Evolutionary conservation across 345 rosid genomes (phyloP), one percentile per base, ranked within the genome.

Genomic region (Eucalyptus lansdowneana): DNA sequence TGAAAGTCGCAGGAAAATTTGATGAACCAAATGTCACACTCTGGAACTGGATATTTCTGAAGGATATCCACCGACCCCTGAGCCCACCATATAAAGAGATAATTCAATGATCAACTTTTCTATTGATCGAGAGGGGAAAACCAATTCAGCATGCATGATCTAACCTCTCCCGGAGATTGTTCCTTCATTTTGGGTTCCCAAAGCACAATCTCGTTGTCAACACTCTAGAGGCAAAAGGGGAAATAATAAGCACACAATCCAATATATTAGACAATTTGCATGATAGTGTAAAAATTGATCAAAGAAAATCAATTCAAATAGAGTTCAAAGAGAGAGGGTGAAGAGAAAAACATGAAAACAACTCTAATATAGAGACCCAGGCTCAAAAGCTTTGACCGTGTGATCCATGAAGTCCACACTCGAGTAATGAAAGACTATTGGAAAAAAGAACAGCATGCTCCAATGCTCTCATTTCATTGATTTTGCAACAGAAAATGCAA

Each of bases 131-230:
- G 56, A 81, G 62, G 86, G 87, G 34, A 24, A 45, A 87, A 21
- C 22, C 45, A 49, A 21, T 65, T 40, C 56, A 85, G 80, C 44
- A 87, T 16, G 58, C 80, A 86, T 90, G 80, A 87, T 81, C 92
- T 89, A 88, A 97, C 99, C 98, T 97, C 99, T 80, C 99, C 98
- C 27, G 99, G 98, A 90, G 99, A 97, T 90, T 97, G 98, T 90
- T 97, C 99, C 94, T 97, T 97, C 95, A 94, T 94, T 93, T 94
- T 94, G 54, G 99, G 99, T 92, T 96, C 99, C 99, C 99, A 97
- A 89, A 97, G 92, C 90, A 95, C 94, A 90, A 98, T 96, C 93
- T 98, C 99, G 65, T 96, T 98, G 94, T 98, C 99, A 49, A 98
- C 99, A 91, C 99, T 97, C 99, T 98, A 94, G 91, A 93, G 85